Conservation (phyloP, 495 filamentous ascomycete species). For the Xylaria grammica region DNA sequence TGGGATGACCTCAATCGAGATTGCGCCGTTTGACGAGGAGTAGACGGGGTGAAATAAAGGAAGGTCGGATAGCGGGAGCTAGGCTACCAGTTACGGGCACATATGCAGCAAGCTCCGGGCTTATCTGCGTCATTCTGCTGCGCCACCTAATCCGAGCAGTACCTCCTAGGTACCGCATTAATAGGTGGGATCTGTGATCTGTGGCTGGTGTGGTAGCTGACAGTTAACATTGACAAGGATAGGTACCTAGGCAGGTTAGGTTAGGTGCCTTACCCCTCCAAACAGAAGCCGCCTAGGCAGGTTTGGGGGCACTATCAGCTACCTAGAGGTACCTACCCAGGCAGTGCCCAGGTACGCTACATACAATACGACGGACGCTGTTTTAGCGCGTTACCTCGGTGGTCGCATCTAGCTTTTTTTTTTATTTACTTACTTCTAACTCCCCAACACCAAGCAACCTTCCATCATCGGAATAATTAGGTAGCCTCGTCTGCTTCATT, state of each 20-base stretch:
- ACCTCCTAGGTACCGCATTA: too few species aligned
- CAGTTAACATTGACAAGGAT: slow-evolving; percentile 13
- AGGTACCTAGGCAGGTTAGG: slow-evolving; percentile 20
- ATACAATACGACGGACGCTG: not conserved
- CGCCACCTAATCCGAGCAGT: not conserved
- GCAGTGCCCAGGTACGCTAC: not conserved
- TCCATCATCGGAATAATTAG: not conserved
- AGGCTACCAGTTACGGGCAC: too few species aligned
- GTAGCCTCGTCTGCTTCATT: not conserved
- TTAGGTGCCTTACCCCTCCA: slow-evolving; percentile 1
- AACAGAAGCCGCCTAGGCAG: not conserved
- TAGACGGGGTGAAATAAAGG: not conserved
- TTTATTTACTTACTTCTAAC: not conserved
- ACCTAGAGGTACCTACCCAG: not conserved
- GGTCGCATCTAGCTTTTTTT: slow-evolving; percentile 6
- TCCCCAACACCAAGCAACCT: not conserved
- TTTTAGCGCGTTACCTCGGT: not conserved
- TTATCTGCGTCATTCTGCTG: slow-evolving; percentile 11
- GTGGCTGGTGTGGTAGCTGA: not conserved
- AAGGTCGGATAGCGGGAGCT: not conserved
- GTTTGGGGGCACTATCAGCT: not conserved
- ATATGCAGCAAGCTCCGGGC: not conserved
- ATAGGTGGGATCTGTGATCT: too few species aligned
- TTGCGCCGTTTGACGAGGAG: not conserved
- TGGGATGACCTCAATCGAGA: not conserved